phyloP scores from a whole-genome alignment of 495 filamentous ascomycete genomes.

The Astrothelium subdiscretum region DNA sequence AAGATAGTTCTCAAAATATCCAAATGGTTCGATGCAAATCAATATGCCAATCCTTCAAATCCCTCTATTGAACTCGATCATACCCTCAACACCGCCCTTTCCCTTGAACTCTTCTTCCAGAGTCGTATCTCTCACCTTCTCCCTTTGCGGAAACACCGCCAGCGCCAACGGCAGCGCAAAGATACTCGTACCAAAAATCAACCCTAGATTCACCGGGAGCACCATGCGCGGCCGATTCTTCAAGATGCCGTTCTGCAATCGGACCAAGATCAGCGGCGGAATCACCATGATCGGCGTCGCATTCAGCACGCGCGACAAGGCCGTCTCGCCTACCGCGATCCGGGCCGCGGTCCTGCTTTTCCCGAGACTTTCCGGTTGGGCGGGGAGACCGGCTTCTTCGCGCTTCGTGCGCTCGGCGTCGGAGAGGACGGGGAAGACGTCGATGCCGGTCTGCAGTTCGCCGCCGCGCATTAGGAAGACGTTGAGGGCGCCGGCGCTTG shows the following conservation, averaged over 20 bases:
- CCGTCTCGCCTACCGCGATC: slow-evolving; percentile 84
- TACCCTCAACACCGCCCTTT: slow-evolving; percentile 56
- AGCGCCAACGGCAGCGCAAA: slow-evolving; percentile 78
- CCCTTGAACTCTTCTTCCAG: slow-evolving; percentile 78
- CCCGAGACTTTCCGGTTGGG: slow-evolving; percentile 54
- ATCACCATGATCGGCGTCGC: slow-evolving; percentile 95
- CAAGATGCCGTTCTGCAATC: slow-evolving; percentile 60
- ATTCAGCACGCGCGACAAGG: slow-evolving; percentile 77
- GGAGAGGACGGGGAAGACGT: slow-evolving; percentile 67
- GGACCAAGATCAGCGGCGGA: slow-evolving; percentile 73
- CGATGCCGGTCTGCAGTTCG: slow-evolving; percentile 86
- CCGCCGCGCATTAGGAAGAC: slow-evolving; percentile 96
- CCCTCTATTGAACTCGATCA: slow-evolving; percentile 86
- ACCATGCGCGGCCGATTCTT: slow-evolving; percentile 57
- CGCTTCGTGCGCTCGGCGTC: slow-evolving; percentile 41
- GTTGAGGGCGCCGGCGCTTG: slow-evolving; percentile 79
- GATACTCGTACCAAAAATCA: slow-evolving; percentile 70
- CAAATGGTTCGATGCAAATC: neutral
- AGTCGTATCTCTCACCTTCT: slow-evolving; percentile 57
- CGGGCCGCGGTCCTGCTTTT: slow-evolving; percentile 80
- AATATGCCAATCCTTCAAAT: slow-evolving; percentile 39
- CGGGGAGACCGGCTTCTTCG: slow-evolving; percentile 40
- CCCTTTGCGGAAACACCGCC: slow-evolving; percentile 83
- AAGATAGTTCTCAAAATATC: too few relatives aligned
- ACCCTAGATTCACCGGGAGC: slow-evolving; percentile 66